Evolutionary conservation across 495 filamentous ascomycete genomes (phyloP), one percentile per base, ranked within the genome.

Genomic region (Xylaria nigripes): DNA sequence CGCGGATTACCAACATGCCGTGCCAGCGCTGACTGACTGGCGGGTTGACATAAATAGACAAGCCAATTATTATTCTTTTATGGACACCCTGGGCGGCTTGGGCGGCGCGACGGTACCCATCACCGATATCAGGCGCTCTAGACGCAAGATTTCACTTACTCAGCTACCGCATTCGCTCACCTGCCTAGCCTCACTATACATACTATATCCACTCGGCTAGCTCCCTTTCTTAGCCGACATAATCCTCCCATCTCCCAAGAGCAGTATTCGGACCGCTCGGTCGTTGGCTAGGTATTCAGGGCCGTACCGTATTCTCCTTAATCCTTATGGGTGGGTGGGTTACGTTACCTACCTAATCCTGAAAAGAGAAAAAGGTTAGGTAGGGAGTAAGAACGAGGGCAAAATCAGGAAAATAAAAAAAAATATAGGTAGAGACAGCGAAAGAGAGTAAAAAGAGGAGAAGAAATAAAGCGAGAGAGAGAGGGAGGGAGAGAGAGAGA

Each of bases 101-200:
- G n/a, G 25, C 13, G 32, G 32, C 32, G 32, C 6, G 15, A 45
- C 50, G 36, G 50, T 45, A 15, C 42, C n/a, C 23, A 43, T 42
- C 27, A 51, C 32, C 49, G 38, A 41, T 24, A 50, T 50, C 49
- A 51, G 49, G 49, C 49, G 49, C 49, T 44, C 25, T 27, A 51
- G 49, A 51, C 49, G 38, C 40, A 51, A 27, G 12, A 44, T 44
- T 40, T 41, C 38, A 44, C 53, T 55, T 55, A 50, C 46, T 55
- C 53, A 55, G 53, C 53, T 55, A 44, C 53, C 46, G 24, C 45
- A 36, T 55, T 50, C 23, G 53, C 46, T 55, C 53, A 55, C 53
- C 53, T 55, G 46, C 53, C 46, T 55, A 46, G 48, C 53, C 45
- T 55, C 32, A 15, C 29, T 50, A 42, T 38, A 36, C 38, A 34